Conservation (phyloP, 352 stramenopile genomes). For the Phytophthora litchii region DNA sequence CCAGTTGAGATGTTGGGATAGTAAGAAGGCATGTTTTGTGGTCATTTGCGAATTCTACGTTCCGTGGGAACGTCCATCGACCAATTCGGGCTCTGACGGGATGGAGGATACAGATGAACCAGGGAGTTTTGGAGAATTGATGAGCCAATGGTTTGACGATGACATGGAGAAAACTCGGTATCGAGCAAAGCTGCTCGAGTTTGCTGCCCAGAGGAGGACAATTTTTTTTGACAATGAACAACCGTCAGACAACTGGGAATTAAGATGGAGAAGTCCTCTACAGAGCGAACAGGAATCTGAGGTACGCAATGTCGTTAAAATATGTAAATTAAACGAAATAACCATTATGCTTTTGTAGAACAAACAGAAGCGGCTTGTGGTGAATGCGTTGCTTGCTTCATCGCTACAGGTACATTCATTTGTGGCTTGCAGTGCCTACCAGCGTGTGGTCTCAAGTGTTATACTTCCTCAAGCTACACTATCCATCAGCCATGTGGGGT, state of each 20-base stretch:
- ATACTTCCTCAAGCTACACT: slow-evolving; percentile 40
- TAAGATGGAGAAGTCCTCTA: slow-evolving; percentile 74
- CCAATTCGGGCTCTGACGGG: slow-evolving; percentile 4
- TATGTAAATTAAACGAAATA: slow-evolving; percentile 6
- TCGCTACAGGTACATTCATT: slow-evolving; percentile 66
- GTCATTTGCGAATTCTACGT: slow-evolving; percentile 70
- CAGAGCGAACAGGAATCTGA: slow-evolving; percentile 58
- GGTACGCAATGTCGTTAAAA: slow-evolving; percentile 25
- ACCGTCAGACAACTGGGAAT: slow-evolving; percentile 77
- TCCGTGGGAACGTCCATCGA: slow-evolving; percentile 59
- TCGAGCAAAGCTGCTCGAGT: slow-evolving; percentile 46
- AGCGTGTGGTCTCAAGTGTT: slow-evolving; percentile 41
- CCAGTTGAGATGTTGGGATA: slow-evolving; percentile 76
- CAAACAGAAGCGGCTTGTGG: slow-evolving; percentile 65
- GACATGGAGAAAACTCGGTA: slow-evolving; percentile 57
- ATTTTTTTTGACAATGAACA: slow-evolving; percentile 37
- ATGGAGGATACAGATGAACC: slow-evolving; percentile 43
- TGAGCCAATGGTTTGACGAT: slow-evolving; percentile 78
- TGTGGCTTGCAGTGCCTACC: slow-evolving; percentile 46
- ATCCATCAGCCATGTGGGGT: slow-evolving; percentile 51
- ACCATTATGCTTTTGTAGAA: slow-evolving; percentile 40
- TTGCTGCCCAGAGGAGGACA: slow-evolving; percentile 38
- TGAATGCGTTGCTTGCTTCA: slow-evolving; percentile 75
- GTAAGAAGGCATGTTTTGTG: slow-evolving; percentile 51
- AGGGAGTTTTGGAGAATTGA: slow-evolving; percentile 70